These are phyloP conservation scores for Globisporangium iwayamae DNA, from an alignment of 352 stramenopile species.

Conservation along the genomic window DNA sequence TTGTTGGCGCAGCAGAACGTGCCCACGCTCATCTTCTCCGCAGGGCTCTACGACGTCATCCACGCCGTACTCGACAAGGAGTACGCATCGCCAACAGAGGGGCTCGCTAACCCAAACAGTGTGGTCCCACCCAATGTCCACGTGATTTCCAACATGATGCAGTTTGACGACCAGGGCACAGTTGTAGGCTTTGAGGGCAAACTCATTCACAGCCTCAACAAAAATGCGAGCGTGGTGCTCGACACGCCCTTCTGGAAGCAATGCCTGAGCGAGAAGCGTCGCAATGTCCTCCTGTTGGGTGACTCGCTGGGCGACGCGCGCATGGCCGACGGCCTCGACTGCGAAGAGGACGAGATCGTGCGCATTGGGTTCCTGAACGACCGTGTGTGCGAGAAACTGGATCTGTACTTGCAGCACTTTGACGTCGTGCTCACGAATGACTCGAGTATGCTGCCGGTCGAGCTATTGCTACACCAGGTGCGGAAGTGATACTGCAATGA, in stretches of 20 bases:
- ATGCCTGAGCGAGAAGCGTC: constrained; percentile 42
- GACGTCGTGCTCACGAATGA: constrained; percentile 80
- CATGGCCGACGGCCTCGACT: constrained; percentile 52
- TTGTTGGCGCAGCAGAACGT: constrained; percentile 12
- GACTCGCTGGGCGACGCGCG: constrained; percentile 59
- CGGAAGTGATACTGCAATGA: constrained; percentile 10
- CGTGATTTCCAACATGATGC: constrained; percentile 79
- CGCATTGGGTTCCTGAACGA: constrained; percentile 63
- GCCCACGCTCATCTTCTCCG: constrained; percentile 23
- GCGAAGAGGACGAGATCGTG: constrained; percentile 45
- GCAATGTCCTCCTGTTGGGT: constrained; percentile 64
- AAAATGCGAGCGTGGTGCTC: constrained; percentile 63
- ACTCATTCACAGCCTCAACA: constrained; percentile 77
- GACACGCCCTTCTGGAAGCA: constrained; percentile 58
- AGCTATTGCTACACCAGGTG: constrained; percentile 59
- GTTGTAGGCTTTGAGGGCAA: constrained; percentile 55
- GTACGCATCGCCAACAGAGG: constrained; percentile 23
- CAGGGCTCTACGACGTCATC: constrained; percentile 64
- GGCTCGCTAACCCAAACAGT: not conserved
- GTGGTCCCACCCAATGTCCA: constrained; percentile 48
- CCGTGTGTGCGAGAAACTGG: constrained; percentile 48
- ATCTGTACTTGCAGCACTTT: constrained; percentile 59
- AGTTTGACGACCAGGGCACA: constrained; percentile 38
- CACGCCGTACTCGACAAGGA: constrained; percentile 63
- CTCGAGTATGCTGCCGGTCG: constrained; percentile 52